Conservation (phyloP, 1,284 basidiomycete genomes). For the Papiliotrema nemorosa region DNA sequence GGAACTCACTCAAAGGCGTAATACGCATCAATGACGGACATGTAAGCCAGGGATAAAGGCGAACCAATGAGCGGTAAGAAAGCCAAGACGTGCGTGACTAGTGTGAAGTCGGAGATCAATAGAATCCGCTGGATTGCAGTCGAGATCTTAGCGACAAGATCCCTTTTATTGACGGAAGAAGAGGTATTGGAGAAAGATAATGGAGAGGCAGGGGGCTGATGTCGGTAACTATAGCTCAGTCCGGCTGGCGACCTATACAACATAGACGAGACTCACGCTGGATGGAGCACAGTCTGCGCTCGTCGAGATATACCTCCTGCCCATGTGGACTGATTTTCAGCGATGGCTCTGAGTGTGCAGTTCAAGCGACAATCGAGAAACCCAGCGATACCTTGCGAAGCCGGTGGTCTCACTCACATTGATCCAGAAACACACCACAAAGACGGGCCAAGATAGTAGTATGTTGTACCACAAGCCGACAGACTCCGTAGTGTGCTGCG, state of each 20-base stretch:
- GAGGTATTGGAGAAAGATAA: conserved; percentile 8
- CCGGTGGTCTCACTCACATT: conserved; percentile 31
- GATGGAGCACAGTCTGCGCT: conserved; percentile 43
- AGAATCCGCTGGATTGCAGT: conserved; percentile 34
- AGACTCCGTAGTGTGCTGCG: conserved; percentile 24
- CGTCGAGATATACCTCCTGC: conserved; percentile 41
- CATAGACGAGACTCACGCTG: conserved; percentile 22
- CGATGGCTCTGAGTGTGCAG: background rate
- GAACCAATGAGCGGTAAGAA: conserved; percentile 42
- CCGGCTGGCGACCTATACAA: background rate
- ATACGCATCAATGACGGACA: conserved; percentile 46
- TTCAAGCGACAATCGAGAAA: background rate
- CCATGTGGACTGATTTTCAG: conserved; percentile 17
- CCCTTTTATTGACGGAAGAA: conserved; percentile 5
- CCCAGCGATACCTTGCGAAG: background rate
- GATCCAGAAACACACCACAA: conserved; percentile 46
- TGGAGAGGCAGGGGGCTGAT: conserved; percentile 26
- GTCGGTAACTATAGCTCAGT: conserved; percentile 30
- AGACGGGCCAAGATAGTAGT: conserved; percentile 46
- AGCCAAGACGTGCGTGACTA: conserved; percentile 38
- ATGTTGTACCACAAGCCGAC: conserved; percentile 48
- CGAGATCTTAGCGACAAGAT: conserved; percentile 23
- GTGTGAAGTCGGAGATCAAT: conserved; percentile 47
- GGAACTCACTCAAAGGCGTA: conserved; percentile 48
- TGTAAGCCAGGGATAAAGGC: conserved; percentile 32